These are phyloP conservation scores for Curvularia verruculosa DNA, from an alignment of 2,329 filamentous ascomycete species.

Conservation along the genomic window DNA sequence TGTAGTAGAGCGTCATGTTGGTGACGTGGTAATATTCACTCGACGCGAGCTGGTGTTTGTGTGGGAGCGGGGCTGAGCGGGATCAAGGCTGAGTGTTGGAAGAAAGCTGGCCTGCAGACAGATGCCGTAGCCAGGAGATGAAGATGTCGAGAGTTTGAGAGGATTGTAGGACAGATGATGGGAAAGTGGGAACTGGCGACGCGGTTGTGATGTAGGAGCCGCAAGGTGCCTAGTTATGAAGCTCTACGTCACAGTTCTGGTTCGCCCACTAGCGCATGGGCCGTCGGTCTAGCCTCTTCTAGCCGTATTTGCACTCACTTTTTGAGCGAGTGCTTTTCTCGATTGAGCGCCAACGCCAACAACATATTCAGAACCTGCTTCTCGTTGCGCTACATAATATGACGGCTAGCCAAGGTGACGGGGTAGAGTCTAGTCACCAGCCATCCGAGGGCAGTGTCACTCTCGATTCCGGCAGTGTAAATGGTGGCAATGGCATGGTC, in stretches of 20 bases:
- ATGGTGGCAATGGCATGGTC: constrained; percentile 35
- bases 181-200: constrained; percentile 23
- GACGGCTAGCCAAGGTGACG: constrained; percentile 24
- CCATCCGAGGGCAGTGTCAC: constrained; percentile 20
- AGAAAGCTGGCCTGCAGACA: constrained; percentile 6
- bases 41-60: constrained; percentile 24
- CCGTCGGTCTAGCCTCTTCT: constrained; percentile 24
- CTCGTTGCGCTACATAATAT: constrained; percentile 11
- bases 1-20: constrained; percentile 74
- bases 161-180: constrained; percentile 21
- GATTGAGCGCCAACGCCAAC: constrained; percentile 18
- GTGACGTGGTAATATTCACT: constrained; percentile 41
- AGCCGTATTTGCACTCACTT: constrained; percentile 26
- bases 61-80: constrained; percentile 30
- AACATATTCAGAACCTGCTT: constrained; percentile 13
- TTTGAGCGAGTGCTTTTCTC: constrained; percentile 23
- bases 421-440: constrained; percentile 14
- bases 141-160: constrained; percentile 7
- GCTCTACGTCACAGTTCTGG: constrained; percentile 39
- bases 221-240: constrained; percentile 38
- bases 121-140: constrained; percentile 4
- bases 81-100: constrained; percentile 6
- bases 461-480: constrained; percentile 22
- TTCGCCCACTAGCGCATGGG: constrained; percentile 20
- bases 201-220: constrained; percentile 29